Evolutionary conservation across 495 filamentous ascomycete species (phyloP).

Genomic region (Sordaria brevicollis): DNA sequence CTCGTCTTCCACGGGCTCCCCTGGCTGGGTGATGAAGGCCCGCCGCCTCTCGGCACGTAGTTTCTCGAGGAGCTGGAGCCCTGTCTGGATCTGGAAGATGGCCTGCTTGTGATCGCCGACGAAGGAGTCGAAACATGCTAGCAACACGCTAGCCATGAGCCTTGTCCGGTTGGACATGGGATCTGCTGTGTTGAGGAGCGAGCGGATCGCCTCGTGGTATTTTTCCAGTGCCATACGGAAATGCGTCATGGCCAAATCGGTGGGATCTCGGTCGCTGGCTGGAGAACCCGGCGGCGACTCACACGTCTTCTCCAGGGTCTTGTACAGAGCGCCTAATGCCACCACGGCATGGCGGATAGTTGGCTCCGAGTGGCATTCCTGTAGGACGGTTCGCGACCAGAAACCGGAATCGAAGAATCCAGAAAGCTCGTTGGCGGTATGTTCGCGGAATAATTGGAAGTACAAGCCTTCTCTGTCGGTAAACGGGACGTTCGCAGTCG

Average conservation of each 20-base stretch:
- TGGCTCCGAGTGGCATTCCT: slow-evolving; percentile 50
- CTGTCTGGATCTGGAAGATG: slow-evolving; percentile 34
- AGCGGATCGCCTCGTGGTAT: slow-evolving; percentile 32
- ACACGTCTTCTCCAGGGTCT: slow-evolving; percentile 44
- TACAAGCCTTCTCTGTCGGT: slow-evolving; percentile 40
- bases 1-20: slow-evolving; percentile 44
- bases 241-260: slow-evolving; percentile 27
- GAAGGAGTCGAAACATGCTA: slow-evolving; percentile 42
- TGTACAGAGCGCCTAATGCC: slow-evolving; percentile 53
- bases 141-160: slow-evolving; percentile 38
- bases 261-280: slow-evolving; percentile 13
- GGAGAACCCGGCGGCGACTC: slow-evolving; percentile 38
- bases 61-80: slow-evolving; percentile 34
- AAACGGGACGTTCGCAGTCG: slow-evolving; percentile 26
- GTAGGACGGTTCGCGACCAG: slow-evolving; percentile 48
- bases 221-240: slow-evolving; percentile 36
- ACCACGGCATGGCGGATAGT: slow-evolving; percentile 56
- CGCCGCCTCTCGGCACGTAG: slow-evolving; percentile 30
- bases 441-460: slow-evolving; percentile 50
- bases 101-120: slow-evolving; percentile 40
- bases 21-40: slow-evolving; percentile 26
- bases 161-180: slow-evolving; percentile 29
- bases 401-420: slow-evolving; percentile 54
- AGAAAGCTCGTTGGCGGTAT: slow-evolving; percentile 47
- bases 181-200: slow-evolving; percentile 24